Evolutionary conservation across 2,329 filamentous ascomycete genomes (phyloP).

Genomic region (Penicillium sclerotiorum): DNA sequence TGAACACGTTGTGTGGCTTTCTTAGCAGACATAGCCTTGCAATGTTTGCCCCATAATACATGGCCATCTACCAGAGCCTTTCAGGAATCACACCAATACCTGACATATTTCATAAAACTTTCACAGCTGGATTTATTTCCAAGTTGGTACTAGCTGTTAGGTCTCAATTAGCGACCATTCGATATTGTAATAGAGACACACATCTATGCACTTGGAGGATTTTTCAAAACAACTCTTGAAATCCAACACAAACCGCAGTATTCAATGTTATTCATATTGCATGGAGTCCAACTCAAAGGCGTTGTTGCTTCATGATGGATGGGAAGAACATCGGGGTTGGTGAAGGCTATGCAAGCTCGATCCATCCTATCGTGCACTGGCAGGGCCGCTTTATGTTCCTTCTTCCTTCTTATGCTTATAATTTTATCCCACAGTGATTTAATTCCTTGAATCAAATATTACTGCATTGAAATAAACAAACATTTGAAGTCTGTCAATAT

Average conservation of each 20-base stretch:
- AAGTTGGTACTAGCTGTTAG: too few relatives aligned
- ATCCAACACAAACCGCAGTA: neutral
- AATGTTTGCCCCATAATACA: neutral
- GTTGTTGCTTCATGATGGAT: slow-evolving; percentile 3
- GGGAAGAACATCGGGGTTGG: slow-evolving; percentile 1
- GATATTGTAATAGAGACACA: too few relatives aligned
- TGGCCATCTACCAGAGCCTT: too few relatives aligned
- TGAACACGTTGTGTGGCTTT: neutral
- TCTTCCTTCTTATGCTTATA: neutral
- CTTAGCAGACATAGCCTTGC: neutral
- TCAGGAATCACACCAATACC: too few relatives aligned
- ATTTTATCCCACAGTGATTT: neutral
- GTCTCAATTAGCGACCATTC: too few relatives aligned
- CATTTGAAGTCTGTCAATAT: too few relatives aligned
- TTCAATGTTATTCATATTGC: slow-evolving; percentile 1
- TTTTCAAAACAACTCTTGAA: neutral
- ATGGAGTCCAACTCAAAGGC: slow-evolving; percentile 1
- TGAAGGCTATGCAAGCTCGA: slow-evolving; percentile 3
- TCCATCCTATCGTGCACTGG: slow-evolving; percentile 5
- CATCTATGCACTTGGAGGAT: too few relatives aligned
- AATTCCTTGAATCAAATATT: neutral
- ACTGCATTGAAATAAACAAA: neutral
- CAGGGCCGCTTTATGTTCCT: slow-evolving; percentile 7
- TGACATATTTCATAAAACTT: too few relatives aligned
- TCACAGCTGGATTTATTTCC: too few relatives aligned